These are phyloP conservation scores for Penicillium subrubescens DNA, from an alignment of 495 filamentous ascomycete species.

Conservation along the genomic window DNA sequence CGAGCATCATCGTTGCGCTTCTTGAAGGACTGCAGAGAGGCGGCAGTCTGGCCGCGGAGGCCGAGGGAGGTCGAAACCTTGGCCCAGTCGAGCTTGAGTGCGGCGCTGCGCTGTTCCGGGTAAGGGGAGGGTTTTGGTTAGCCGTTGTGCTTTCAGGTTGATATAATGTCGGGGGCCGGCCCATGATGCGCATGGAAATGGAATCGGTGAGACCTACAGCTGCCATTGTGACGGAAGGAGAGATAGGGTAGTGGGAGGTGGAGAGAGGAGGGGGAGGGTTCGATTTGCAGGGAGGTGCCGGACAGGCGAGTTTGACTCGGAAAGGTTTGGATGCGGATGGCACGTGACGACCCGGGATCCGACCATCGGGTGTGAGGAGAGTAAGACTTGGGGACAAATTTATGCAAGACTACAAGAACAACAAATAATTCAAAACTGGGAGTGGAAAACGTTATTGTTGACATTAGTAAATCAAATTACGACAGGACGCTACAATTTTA, in stretches of 20 bases:
- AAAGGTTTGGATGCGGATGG: slow-evolving; percentile 47
- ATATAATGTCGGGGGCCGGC: slow-evolving; percentile 3
- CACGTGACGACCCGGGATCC: slow-evolving; percentile 51
- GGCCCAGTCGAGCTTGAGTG: slow-evolving; percentile 98
- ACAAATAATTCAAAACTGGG: background rate
- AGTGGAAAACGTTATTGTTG: background rate
- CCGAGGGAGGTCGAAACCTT: slow-evolving; percentile 89
- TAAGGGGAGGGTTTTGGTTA: slow-evolving; percentile 28
- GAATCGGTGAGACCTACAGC: slow-evolving; percentile 74
- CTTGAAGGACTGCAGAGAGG: slow-evolving; percentile 93
- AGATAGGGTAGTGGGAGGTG: slow-evolving; percentile 41
- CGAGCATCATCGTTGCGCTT: slow-evolving; percentile 99
- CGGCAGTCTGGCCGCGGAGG: slow-evolving; percentile 89
- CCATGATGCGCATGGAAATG: slow-evolving; percentile 5
- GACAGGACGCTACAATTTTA: background rate
- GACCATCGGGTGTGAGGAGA: slow-evolving; percentile 22
- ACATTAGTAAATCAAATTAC: background rate
- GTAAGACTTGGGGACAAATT: background rate
- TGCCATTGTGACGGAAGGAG: slow-evolving; percentile 72
- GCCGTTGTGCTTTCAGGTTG: slow-evolving; percentile 12
- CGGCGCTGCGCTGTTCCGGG: slow-evolving; percentile 82
- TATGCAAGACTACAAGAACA: background rate
- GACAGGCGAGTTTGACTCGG: slow-evolving; percentile 47
- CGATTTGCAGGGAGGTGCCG: slow-evolving; percentile 45
- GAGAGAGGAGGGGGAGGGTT: slow-evolving; percentile 39